Percentiles rank a stretch among this genome's conserved stretches.
Evolutionary conservation across 176 grass and related monocot genomes (phyloP).

Genomic region (Elaeis guineensis): DNA sequence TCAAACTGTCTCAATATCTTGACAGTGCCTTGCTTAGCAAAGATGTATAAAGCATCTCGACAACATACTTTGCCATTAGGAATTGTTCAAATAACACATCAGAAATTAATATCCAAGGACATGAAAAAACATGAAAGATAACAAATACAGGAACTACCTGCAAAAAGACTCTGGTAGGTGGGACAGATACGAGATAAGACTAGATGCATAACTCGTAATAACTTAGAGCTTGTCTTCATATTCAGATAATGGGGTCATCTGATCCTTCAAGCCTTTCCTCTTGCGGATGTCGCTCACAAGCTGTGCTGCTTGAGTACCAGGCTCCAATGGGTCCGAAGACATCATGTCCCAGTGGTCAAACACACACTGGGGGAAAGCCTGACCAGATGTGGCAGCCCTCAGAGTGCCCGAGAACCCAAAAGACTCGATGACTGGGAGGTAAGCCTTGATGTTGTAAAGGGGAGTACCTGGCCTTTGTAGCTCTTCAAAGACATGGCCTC

Average conservation of each 20-base stretch:
- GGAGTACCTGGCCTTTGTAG: conserved; percentile 66
- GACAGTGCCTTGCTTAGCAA: too few species aligned
- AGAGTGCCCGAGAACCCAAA: conserved; percentile 38
- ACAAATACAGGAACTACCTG: too few species aligned
- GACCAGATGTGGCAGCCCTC: conserved; percentile 50
- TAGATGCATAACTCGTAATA: not conserved
- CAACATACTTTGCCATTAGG: too few species aligned
- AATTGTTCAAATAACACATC: too few species aligned
- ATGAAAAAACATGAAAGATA: too few species aligned
- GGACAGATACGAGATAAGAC: too few species aligned
- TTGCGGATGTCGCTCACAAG: conserved; percentile 43
- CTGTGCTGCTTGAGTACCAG: conserved; percentile 16
- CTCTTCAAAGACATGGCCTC: conserved; percentile 74
- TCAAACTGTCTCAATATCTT: too few species aligned
- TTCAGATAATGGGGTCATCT: conserved; percentile 64
- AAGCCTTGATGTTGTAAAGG: conserved; percentile 83
- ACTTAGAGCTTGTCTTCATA: conserved; percentile 62
- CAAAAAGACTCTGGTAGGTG: too few species aligned
- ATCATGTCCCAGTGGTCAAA: conserved; percentile 78
- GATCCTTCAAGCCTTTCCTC: conserved; percentile 64
- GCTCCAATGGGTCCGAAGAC: conserved; percentile 50
- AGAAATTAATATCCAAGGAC: too few species aligned
- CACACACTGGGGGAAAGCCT: conserved; percentile 51
- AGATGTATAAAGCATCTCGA: too few species aligned
- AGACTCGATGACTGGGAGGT: conserved; percentile 53